Evolutionary conservation across 2,329 filamentous ascomycete genomes (phyloP), one percentile per base, ranked within the genome.

Genomic region (Davidsoniella neocaledoniae): DNA sequence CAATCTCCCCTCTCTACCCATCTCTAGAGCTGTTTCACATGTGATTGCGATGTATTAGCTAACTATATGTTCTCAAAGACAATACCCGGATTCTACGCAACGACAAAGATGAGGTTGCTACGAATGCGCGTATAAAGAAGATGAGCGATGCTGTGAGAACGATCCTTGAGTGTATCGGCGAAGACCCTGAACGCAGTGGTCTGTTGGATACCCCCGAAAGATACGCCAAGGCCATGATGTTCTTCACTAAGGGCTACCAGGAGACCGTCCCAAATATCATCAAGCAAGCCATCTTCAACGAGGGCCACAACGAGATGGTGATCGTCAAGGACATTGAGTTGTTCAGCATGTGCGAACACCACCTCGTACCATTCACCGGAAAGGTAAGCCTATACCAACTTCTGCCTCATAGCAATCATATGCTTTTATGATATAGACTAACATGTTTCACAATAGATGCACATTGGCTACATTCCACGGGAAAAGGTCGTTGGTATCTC

Each of bases 281-380:
- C 54, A 96, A 96, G 63, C 77, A 81, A 50, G 91, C 91, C 16
- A 84, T 96, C 49, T 98, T 98, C 66, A 83, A 94, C 59, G 91
- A 96, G 64, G 86, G 90, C 55, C 90, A 96, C 61, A 91, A 94
- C 60, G 91, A 98, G 66, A 76, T 98, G 68, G 88, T 98, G 26
- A 94, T 96, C 59, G 86, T 98, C 53, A 94, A 94, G 68, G 88
- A 96, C 60, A 96, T 98, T 59, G 88, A 95, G 62, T 77, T 96
- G 10, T 94, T 87, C 65, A 90, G 83, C 55, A 71, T 96, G 41
- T 98, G 91, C 70, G 91, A 98, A 68, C 91, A 98, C 64, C 91
- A 98, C 62, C 74, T 98, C 62, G 90, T 98, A 6, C 91, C 91
- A 0, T 98, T 98, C 60, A 90, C 77, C 2, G 91, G 91, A 59